These are phyloP conservation scores for Suhomyces xylopsoci DNA, from an alignment of 805 yeast species.

Conservation along the genomic window DNA sequence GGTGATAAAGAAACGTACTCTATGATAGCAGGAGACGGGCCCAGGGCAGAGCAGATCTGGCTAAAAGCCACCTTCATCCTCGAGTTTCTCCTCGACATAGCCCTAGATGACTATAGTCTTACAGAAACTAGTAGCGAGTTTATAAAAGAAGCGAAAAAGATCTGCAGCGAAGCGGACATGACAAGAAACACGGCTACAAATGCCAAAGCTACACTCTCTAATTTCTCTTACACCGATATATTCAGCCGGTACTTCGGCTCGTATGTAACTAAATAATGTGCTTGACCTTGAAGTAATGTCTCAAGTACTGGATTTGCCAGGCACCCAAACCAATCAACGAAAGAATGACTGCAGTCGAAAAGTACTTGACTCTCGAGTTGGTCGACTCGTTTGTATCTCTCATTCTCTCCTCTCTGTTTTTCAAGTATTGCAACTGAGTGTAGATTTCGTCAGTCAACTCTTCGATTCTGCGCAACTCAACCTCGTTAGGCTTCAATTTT, in stretches of 20 bases:
- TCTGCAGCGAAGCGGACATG: neutral
- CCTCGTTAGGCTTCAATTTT: constrained; percentile 88
- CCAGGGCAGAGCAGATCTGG: constrained; percentile 25
- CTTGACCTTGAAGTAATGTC: constrained; percentile 86
- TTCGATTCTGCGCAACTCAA: constrained; percentile 82
- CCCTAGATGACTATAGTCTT: constrained; percentile 6
- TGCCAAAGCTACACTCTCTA: too few relatives aligned
- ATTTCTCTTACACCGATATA: neutral
- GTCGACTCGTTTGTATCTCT: constrained; percentile 98
- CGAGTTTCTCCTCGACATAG: constrained; percentile 20
- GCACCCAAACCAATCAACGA: constrained; percentile 76
- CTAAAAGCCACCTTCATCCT: constrained; percentile 19
- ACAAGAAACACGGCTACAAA: too few relatives aligned
- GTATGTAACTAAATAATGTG: constrained; percentile 55
- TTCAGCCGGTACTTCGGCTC: neutral
- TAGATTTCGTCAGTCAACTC: constrained; percentile 81
- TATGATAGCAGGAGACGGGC: constrained; percentile 19
- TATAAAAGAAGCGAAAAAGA: neutral
- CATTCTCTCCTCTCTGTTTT: constrained; percentile 82
- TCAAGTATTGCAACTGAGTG: constrained; percentile 77
- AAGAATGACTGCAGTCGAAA: constrained; percentile 66
- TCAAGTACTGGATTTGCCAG: constrained; percentile 90
- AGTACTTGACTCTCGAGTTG: constrained; percentile 86
- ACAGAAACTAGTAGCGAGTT: neutral
- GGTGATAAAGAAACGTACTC: constrained; percentile 11